Evolutionary conservation across 2,329 filamentous ascomycete species (phyloP), one percentile per base, ranked within the genome.

Genomic region (Daldinia sp.): DNA sequence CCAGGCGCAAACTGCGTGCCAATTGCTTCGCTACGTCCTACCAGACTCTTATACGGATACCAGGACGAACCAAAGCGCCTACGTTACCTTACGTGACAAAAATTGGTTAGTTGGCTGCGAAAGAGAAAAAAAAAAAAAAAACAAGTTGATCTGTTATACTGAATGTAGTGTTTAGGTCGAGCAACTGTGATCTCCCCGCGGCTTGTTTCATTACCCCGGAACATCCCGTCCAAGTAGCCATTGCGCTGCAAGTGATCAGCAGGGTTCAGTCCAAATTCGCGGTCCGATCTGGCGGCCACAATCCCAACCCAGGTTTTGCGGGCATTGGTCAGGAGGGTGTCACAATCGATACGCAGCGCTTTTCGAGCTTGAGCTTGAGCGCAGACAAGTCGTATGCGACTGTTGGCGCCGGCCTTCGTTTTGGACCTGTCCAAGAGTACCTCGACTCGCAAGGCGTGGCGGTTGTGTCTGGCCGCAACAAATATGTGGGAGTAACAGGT

Each of bases 401-500:
- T 28, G 23, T 50, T 15, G 46, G 46, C 4, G 46, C 46, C 4
- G 46, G 46, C 13, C 46, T 50, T 50, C 46, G 46, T 23, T 50
- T 50, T 6, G 46, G 46, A 30, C 46, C 46, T 4, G 46, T 50
- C n/a, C 46, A 50, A 6, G 46, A 50, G 12, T 50, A 50, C 30
- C 46, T 50, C 15, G 46, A 50, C 6, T 50, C 46, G 13, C 10
- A 39, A 54, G 6, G 62, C 57, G 30, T 50, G 12, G 46, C 46
- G 46, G 46, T 50, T 3, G 46, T 50, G 23, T 50, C 46, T 50
- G 46, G 46, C 6, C 46, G 46, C 6, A 50, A 50, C 23, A 50
- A 50, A 13, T 50, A 50, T 30, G 46, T 50, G 13, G 70, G 70
- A 37, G 68, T 72, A 18, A 65, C 65, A 2, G 70, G 70, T 9